phyloP scores from a whole-genome alignment of 805 yeast genomes.

The Candida krabiensis region DNA sequence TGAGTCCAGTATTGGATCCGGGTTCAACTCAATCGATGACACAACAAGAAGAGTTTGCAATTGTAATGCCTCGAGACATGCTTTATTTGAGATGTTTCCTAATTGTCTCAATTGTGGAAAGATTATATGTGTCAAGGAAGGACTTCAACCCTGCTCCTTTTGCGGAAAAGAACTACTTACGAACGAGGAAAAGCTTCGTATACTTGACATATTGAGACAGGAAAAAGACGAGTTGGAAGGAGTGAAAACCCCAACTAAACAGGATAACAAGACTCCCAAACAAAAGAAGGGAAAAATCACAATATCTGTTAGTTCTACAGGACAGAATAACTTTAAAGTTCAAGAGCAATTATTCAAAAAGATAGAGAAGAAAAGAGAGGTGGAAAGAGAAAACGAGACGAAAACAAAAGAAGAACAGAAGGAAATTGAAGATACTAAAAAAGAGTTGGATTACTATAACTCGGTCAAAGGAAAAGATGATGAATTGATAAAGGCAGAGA shows the following conservation, averaged over 20 bases:
- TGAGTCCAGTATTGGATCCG: slow-evolving; percentile 32
- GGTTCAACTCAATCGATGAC: slow-evolving; percentile 7
- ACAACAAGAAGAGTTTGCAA: slow-evolving; percentile 47
- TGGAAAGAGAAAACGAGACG: slow-evolving; percentile 34
- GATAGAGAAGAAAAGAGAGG: slow-evolving; percentile 50
- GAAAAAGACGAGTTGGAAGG: slow-evolving; percentile 51
- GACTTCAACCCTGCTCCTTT: slow-evolving; percentile 83
- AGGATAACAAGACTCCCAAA: slow-evolving; percentile 14
- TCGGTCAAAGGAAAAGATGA: slow-evolving; percentile 45
- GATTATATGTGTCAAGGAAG: slow-evolving; percentile 87
- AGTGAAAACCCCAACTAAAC: slow-evolving; percentile 17
- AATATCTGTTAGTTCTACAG: slow-evolving; percentile 56
- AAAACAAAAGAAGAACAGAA: slow-evolving; percentile 38
- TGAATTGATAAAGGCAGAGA: slow-evolving; percentile 68
- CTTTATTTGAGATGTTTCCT: slow-evolving; percentile 85
- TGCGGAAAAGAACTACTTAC: slow-evolving; percentile 73
- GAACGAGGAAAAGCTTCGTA: slow-evolving; percentile 58
- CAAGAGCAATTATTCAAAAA: slow-evolving; percentile 64
- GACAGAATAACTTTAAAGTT: slow-evolving; percentile 63
- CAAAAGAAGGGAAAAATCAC: slow-evolving; percentile 49
- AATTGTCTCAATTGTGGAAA: slow-evolving; percentile 94
- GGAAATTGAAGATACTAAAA: slow-evolving; percentile 40
- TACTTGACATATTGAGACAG: slow-evolving; percentile 48
- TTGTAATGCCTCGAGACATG: slow-evolving; percentile 88
- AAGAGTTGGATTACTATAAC: slow-evolving; percentile 45